These are phyloP conservation scores for Daedaleopsis sinensis DNA, from an alignment of 768 basidiomycete genomes.

Conservation along the genomic window DNA sequence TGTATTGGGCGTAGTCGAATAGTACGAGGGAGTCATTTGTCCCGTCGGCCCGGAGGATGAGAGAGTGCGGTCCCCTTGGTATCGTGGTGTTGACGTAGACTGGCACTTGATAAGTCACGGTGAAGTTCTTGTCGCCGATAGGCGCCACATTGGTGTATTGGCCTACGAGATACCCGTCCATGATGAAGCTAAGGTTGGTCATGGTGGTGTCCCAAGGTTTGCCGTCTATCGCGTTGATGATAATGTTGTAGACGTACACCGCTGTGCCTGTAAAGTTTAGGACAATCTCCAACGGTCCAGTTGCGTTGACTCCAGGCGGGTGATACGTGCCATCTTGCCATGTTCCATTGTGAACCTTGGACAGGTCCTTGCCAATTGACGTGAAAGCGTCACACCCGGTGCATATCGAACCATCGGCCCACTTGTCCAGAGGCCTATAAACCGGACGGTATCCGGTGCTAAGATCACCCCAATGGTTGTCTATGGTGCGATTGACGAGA, in stretches of 20 bases:
- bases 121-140: too few relatives aligned
- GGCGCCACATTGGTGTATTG: not conserved
- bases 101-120: not conserved
- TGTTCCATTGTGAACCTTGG: not conserved
- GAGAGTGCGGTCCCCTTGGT: not conserved
- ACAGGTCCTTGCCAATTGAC: not conserved
- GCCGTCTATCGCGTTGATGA: not conserved
- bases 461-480: too few relatives aligned
- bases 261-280: constrained; percentile 14
- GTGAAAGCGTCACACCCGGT: not conserved
- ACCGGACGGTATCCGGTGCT: too few relatives aligned
- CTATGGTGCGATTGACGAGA: too few relatives aligned
- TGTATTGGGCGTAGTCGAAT: too few relatives aligned
- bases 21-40: not conserved
- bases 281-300: not conserved
- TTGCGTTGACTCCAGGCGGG: not conserved
- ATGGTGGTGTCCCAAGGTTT: constrained; percentile 1
- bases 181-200: constrained; percentile 16
- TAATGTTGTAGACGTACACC: constrained; percentile 7
- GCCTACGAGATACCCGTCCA: constrained; percentile 8
- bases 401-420: constrained; percentile 7
- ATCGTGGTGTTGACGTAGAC: not conserved
- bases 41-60: not conserved
- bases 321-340: constrained; percentile 18
- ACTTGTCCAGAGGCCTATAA: not conserved